Percentiles rank a stretch among this genome's conserved stretches.
Conservation (phyloP, 192 early-diverging fungal genomes). For the Coemansia sp. region DNA sequence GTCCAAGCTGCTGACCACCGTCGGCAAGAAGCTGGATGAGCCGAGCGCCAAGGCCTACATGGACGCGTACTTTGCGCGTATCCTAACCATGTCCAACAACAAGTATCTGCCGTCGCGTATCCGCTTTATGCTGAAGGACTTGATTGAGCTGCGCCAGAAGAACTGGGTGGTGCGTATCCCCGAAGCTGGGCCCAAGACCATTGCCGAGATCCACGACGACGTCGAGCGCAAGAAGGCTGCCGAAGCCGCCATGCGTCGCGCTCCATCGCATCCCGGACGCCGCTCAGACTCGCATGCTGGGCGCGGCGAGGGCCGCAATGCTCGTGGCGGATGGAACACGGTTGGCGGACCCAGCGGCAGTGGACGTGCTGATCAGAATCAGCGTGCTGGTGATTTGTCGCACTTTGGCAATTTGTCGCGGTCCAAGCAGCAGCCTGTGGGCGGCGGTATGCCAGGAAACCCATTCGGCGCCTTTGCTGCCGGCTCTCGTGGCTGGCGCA, state of each 20-base stretch:
- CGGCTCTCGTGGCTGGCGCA: constrained; percentile 55
- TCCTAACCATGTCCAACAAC: constrained; percentile 73
- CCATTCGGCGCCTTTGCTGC: constrained; percentile 39
- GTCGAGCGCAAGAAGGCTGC: constrained; percentile 69
- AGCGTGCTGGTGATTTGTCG: constrained; percentile 68
- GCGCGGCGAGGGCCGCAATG: constrained; percentile 56
- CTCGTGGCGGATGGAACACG: constrained; percentile 42
- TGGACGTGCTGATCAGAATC: constrained; percentile 52
- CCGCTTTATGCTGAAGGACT: constrained; percentile 88
- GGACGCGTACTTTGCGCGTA: constrained; percentile 85
- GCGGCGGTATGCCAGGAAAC: constrained; percentile 16
- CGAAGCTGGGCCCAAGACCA: constrained; percentile 79
- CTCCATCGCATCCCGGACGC: constrained; percentile 62
- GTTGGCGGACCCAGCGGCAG: constrained; percentile 76
- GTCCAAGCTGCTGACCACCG: constrained; percentile 87
- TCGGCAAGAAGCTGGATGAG: constrained; percentile 80
- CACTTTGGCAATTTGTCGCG: constrained; percentile 73
- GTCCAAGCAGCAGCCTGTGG: constrained; percentile 42
- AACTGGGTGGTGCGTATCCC: constrained; percentile 73
- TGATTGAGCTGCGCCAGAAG: constrained; percentile 77
- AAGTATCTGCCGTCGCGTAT: constrained; percentile 78
- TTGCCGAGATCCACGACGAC: constrained; percentile 90
- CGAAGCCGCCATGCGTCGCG: constrained; percentile 65
- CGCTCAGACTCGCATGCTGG: constrained; percentile 60
- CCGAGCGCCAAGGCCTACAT: constrained; percentile 59